These are phyloP conservation scores for Tetrastigma voinierianum DNA, from an alignment of 164 flowering plant species.

Conservation along the genomic window DNA sequence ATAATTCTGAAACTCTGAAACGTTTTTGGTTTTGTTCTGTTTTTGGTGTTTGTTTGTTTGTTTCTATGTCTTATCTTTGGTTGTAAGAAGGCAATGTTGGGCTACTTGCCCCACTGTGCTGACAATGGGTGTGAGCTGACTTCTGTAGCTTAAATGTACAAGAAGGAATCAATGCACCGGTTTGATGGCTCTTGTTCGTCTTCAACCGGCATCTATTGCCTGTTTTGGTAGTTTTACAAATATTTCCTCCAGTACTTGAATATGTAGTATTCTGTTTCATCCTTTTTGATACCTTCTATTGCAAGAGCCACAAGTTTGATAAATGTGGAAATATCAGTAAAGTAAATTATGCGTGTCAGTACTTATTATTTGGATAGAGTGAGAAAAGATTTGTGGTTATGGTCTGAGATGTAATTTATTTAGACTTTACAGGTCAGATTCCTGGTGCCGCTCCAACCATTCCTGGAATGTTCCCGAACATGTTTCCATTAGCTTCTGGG, in stretches of 20 bases:
- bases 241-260: conserved; percentile 50
- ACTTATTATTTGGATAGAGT: background rate
- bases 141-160: conserved; percentile 93
- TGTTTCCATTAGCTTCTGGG: conserved; percentile 66
- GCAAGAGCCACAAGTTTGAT: conserved; percentile 22
- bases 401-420: conserved; percentile 17
- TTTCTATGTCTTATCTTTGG: conserved; percentile 80
- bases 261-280: conserved; percentile 34
- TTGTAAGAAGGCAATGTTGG: conserved; percentile 97
- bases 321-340: too few species aligned
- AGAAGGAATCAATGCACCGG: conserved; percentile 86
- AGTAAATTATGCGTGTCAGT: background rate
- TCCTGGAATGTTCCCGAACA: conserved; percentile 84
- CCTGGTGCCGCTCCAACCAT: conserved; percentile 58
- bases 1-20: conserved; percentile 79
- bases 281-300: conserved; percentile 19
- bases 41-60: conserved; percentile 92
- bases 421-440: conserved; percentile 57
- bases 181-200: conserved; percentile 90
- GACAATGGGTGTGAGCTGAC: conserved; percentile 99
- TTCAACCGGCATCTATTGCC: conserved; percentile 79
- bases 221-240: conserved; percentile 75
- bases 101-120: conserved; percentile 97
- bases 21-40: conserved; percentile 69
- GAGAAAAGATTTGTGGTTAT: background rate